Evolutionary conservation across 352 stramenopile genomes (phyloP).

Genomic region (Globisporangium emineosum): DNA sequence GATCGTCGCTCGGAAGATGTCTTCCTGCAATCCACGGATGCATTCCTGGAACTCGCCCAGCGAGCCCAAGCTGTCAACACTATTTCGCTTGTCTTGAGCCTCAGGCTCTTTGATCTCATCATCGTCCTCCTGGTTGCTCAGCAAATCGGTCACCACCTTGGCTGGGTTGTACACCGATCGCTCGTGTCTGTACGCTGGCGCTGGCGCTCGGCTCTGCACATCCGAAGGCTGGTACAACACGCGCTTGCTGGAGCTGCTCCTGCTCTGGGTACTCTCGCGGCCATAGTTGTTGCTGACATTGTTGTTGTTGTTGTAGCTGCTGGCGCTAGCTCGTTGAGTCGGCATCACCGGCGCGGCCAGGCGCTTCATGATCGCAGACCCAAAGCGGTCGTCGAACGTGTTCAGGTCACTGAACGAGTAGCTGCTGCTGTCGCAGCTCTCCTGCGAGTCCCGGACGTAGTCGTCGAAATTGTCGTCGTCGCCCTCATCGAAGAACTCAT

Average conservation of each 20-base stretch:
- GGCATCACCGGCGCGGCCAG: conserved; percentile 1
- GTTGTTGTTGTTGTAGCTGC: background rate
- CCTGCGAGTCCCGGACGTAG: conserved; percentile 28
- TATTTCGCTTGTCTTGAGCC: conserved; percentile 15
- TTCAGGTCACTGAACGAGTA: conserved; percentile 65
- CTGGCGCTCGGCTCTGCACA: background rate
- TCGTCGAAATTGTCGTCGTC: background rate
- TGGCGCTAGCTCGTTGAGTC: background rate
- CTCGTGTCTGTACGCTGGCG: background rate
- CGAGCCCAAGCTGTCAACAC: conserved; percentile 21
- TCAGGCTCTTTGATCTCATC: background rate
- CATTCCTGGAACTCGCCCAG: conserved; percentile 40
- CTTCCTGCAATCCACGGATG: conserved; percentile 54
- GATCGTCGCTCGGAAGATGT: conserved; percentile 34
- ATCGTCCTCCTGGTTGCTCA: conserved; percentile 3
- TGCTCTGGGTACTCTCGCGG: background rate
- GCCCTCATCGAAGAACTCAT: background rate
- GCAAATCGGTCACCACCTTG: conserved; percentile 17
- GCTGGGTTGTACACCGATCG: conserved; percentile 11
- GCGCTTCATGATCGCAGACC: conserved; percentile 24
- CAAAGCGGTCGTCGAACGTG: conserved; percentile 40
- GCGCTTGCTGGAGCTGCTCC: conserved; percentile 2
- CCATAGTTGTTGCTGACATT: background rate
- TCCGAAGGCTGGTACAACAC: conserved; percentile 1
- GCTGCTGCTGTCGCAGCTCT: conserved; percentile 47